Base-by-base conservation (phyloP, 345 rosid genomes). In the Chamaenerion angustifolium region DNA sequence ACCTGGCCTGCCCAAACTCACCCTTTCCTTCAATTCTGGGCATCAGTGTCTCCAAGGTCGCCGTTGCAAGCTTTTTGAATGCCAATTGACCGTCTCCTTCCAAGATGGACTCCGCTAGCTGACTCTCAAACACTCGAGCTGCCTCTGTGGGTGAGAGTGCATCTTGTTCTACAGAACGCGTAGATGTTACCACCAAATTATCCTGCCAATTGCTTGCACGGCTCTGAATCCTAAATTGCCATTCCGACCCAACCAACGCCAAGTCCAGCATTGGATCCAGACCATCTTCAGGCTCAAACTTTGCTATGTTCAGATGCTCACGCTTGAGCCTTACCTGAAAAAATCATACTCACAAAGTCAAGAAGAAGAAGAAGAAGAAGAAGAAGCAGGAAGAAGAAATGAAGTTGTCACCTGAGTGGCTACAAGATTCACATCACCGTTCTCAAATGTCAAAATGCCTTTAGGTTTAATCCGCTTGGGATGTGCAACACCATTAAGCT, bases 21-120 rank as follows among this genome's bases (percentile, higher is more conserved):
- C 96, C 92, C 72, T 86, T 86, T n/a, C 95, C 96, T 78, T 92
- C 95, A 62, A 92, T 86, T 64, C 85, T 80, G 40, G 96, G 98
- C 96, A 87, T 92, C 56, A 92, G 72, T 10, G 82, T 72, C 64
- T 82, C 96, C 15, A 92, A 83, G 45, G 98, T 92, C 53, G 95
- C 93, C 4, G 96, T 86, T 45, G 98, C 98, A 35, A 92, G 98
- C 77, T 82, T 92, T 55, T 92, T 82, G 62, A 92, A 86, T 45
- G 96, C 98, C 41, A 92, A 96, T 64, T 87, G 89, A 58, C 98
- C 96, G 61, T 87, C 85, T 43, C 93, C 85, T 84, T 87, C 96
- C 72, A 86, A 68, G 71, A 92, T 92, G 51, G 98, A 92, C 69
- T 87, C 95, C 41, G 96, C 98, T 66, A 92, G 68, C 66, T 80